Evolutionary conservation across 805 yeast genomes (phyloP).

Genomic region (Tetrapisispora nanseiensis): DNA sequence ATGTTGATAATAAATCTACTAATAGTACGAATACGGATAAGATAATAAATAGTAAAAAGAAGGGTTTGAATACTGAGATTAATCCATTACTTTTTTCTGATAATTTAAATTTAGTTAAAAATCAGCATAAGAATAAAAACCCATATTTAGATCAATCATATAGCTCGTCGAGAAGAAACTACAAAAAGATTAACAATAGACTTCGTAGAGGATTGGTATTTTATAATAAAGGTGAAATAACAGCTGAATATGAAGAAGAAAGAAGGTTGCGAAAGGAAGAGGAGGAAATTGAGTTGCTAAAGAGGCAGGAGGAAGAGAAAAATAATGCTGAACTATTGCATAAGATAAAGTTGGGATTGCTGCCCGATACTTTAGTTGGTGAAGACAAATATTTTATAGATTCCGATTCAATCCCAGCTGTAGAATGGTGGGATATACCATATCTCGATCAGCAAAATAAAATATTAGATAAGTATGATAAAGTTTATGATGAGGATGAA

Average conservation of each 20-base stretch:
- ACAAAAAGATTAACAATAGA: conserved; percentile 8
- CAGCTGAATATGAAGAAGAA: conserved; percentile 10
- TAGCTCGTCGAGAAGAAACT: background rate
- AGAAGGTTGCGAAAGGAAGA: conserved; percentile 6
- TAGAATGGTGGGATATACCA: conserved; percentile 88
- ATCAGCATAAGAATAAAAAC: conserved; percentile 17
- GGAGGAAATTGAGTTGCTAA: conserved; percentile 5
- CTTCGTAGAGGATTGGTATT: conserved; percentile 28
- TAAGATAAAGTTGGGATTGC: conserved; percentile 35
- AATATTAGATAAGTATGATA: conserved; percentile 31
- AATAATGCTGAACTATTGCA: conserved; percentile 30
- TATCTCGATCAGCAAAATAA: conserved; percentile 36
- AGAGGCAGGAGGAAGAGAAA: conserved; percentile 4
- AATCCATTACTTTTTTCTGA: conserved; percentile 24
- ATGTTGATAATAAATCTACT: background rate
- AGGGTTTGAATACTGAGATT: conserved; percentile 24
- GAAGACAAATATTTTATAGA: conserved; percentile 42
- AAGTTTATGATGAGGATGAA: conserved; percentile 19
- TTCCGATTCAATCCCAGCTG: conserved; percentile 41
- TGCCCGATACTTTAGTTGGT: conserved; percentile 42
- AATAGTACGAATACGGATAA: background rate
- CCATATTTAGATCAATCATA: conserved; percentile 21
- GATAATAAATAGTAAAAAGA: background rate
- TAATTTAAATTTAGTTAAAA: conserved; percentile 22
- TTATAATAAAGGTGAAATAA: conserved; percentile 46